Percentiles rank a stretch among this genome's conserved stretches.
Evolutionary conservation across 176 grass and related monocot genomes (phyloP).

Genomic region (Poa pratensis): DNA sequence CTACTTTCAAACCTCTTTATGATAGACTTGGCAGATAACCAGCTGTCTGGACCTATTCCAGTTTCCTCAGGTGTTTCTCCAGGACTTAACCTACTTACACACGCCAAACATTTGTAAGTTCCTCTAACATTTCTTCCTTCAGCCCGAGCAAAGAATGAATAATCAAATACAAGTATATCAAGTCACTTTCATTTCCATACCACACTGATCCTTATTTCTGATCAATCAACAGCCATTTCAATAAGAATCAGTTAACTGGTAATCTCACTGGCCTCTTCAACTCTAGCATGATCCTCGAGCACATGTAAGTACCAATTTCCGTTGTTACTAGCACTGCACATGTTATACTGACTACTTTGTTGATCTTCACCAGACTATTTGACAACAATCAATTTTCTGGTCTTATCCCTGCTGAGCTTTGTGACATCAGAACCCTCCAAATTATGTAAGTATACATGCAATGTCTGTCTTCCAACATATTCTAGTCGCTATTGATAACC

Average conservation of each 20-base stretch:
- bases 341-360: conserved; percentile 1
- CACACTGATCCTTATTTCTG: not conserved
- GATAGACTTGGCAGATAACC: conserved; percentile 55
- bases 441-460: conserved; percentile 47
- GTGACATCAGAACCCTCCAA: conserved; percentile 38
- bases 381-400: conserved; percentile 56
- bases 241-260: conserved; percentile 48
- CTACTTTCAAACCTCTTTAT: conserved; percentile 48
- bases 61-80: conserved; percentile 47
- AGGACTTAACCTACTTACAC: conserved; percentile 49
- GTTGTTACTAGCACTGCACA: not conserved
- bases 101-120: conserved; percentile 53
- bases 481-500: conserved; percentile 32
- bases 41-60: conserved; percentile 51
- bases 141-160: not conserved
- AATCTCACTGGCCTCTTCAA: conserved; percentile 47
- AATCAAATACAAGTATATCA: not conserved
- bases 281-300: conserved; percentile 47
- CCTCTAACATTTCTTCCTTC: conserved; percentile 1
- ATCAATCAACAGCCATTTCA: conserved; percentile 57
- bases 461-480: conserved; percentile 33
- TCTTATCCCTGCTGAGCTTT: conserved; percentile 44
- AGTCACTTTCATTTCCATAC: not conserved
- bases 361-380: conserved; percentile 52
- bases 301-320: conserved; percentile 46